A percentile compares a stretch with the other conserved stretches of the same genome.
These are phyloP conservation scores for Ophiocordyceps camponoti-leonardi DNA, from an alignment of 2,329 filamentous ascomycete genomes.

Conservation along the genomic window DNA sequence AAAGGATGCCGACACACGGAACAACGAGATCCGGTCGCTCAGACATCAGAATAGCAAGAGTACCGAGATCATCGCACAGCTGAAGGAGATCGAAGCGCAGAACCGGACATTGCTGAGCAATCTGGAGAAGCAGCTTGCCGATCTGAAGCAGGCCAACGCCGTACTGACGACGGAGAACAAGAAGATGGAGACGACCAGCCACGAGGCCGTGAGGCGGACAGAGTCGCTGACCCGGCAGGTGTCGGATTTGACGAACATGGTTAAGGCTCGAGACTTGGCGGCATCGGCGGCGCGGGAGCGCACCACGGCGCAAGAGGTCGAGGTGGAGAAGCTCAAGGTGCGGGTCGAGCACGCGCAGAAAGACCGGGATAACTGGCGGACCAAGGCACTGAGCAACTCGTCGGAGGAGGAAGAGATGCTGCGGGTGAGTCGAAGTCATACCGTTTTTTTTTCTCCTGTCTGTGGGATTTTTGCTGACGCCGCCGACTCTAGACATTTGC, in stretches of 20 bases:
- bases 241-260: conserved; percentile 53
- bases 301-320: conserved; percentile 47
- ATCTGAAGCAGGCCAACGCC: conserved; percentile 65
- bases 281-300: conserved; percentile 34
- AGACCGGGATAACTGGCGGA: conserved; percentile 72
- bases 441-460: background rate
- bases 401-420: conserved; percentile 73
- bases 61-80: conserved; percentile 78
- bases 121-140: conserved; percentile 77
- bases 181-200: conserved; percentile 52
- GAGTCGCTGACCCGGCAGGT: conserved; percentile 65
- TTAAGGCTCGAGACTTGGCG: conserved; percentile 58
- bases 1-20: conserved; percentile 78
- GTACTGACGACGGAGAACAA: conserved; percentile 55
- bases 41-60: conserved; percentile 76
- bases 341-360: conserved; percentile 65
- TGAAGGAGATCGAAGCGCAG: conserved; percentile 77
- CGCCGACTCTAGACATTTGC: conserved; percentile 14
- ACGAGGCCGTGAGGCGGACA: conserved; percentile 50
- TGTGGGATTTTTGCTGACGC: background rate
- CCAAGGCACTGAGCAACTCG: conserved; percentile 63
- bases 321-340: conserved; percentile 64
- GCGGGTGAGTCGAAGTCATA: conserved; percentile 45
- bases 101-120: conserved; percentile 63
- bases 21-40: conserved; percentile 62